Evolutionary conservation across 371 early-diverging fungal species (phyloP), one percentile per base, ranked within the genome.

Genomic region (Nematocida displodere): DNA sequence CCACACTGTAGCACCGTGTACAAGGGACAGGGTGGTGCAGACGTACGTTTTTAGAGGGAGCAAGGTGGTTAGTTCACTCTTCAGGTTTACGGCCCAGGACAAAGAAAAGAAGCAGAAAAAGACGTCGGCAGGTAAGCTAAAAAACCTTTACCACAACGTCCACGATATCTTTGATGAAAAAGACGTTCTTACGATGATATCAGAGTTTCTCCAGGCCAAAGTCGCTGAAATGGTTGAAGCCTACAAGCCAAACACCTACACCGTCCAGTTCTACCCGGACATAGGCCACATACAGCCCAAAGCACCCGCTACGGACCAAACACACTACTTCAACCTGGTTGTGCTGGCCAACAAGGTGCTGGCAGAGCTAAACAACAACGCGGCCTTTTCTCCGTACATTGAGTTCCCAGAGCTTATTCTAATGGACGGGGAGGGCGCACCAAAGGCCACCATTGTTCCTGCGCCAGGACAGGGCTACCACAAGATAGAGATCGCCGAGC

Each of bases 31-130:
- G 20, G 20, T 55, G 2, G 26, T 58, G 40, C n/a, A 44, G 36
- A 36, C 39, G 28, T 54, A 66, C 34, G 55, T 17, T 8, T 33
- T 67, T 26, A 24, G 68, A 42, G 68, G 68, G 28, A 24, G 31
- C n/a, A 56, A 29, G 37, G 24, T 67, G 28, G 66, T 55, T 13
- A 13, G 40, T 1, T 63, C 64, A 8, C 1, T 66, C 1, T 40
- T 66, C 26, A 58, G 13, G 17, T 66, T 34, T 40, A 37, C 22
- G 22, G 8, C 26, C n/a, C 13, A 4, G 17, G 37, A 64, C 17
- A 54, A 64, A 1, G n/a, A n/a, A n/a, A n/a, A n/a, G n/a, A 42
- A 39, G 17, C n/a, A 59, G 13, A 28, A 11, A 59, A 42, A 46
- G 22, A 28, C 44, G n/a, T 26, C 28, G 42, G 11, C 28, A 20